These are phyloP conservation scores for Gymnopus androsaceus DNA, from an alignment of 1,284 basidiomycete species.

Conservation along the genomic window DNA sequence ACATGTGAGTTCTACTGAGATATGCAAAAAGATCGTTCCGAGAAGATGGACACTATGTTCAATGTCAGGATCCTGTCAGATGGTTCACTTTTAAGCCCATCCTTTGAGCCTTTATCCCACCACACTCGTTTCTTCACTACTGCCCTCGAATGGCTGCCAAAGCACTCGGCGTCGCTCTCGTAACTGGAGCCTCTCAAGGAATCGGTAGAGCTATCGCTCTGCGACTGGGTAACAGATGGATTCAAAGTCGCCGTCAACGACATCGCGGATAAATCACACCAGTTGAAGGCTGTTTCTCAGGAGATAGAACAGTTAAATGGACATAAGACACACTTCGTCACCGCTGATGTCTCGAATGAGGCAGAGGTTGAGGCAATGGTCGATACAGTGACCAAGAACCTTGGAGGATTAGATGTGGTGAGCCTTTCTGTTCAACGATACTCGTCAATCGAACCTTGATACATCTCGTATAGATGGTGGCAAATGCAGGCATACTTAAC, in stretches of 20 bases:
- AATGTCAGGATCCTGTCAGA: too few species aligned
- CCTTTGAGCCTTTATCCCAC: too few species aligned
- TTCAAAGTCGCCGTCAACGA: conserved; percentile 40
- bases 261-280: conserved; percentile 22
- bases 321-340: conserved; percentile 24
- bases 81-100: too few species aligned
- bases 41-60: too few species aligned
- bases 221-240: conserved; percentile 36
- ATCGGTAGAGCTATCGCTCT: conserved; percentile 38
- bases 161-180: conserved; percentile 27
- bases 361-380: conserved; percentile 38
- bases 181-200: conserved; percentile 38
- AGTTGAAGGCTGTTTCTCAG: conserved; percentile 23
- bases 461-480: conserved; percentile 33
- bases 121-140: too few species aligned
- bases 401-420: conserved; percentile 41
- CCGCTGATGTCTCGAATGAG: conserved; percentile 37
- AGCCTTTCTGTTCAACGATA: conserved; percentile 15
- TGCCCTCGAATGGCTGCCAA: background rate
- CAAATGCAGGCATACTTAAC: conserved; percentile 38
- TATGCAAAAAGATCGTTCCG: too few species aligned
- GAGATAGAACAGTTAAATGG: conserved; percentile 28
- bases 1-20: too few species aligned
- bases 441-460: background rate
- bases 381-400: conserved; percentile 26